Evolutionary conservation across 345 rosid genomes (phyloP).

Genomic region (Aethionema arabicum): DNA sequence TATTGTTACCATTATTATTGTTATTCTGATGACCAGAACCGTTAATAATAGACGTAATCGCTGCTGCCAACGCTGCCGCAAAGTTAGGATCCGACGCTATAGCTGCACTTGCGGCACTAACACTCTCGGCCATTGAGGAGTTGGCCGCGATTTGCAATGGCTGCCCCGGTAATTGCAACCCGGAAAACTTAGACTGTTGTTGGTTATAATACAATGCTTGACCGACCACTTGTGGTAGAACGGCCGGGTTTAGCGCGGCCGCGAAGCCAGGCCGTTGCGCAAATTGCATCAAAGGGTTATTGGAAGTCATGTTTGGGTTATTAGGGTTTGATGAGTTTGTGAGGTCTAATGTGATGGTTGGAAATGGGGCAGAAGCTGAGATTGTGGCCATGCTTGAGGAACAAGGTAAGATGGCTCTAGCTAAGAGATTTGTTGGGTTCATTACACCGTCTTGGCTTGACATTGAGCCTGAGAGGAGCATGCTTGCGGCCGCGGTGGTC

Average conservation of each 20-base stretch:
- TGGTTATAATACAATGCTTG: slow-evolving; percentile 61
- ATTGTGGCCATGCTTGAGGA: slow-evolving; percentile 93
- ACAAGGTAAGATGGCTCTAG: slow-evolving; percentile 87
- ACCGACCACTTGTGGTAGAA: slow-evolving; percentile 57
- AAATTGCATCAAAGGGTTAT: slow-evolving; percentile 39
- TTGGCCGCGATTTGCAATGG: slow-evolving; percentile 31
- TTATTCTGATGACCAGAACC: slow-evolving; percentile 39
- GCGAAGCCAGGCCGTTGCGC: slow-evolving; percentile 32
- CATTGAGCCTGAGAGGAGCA: slow-evolving; percentile 97
- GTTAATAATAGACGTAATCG: slow-evolving; percentile 81
- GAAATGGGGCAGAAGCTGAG: slow-evolving; percentile 98
- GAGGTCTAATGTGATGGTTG: slow-evolving; percentile 91
- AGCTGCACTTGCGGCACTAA: slow-evolving; percentile 60
- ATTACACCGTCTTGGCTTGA: slow-evolving; percentile 80
- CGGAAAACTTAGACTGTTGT: slow-evolving; percentile 82
- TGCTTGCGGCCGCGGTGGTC: slow-evolving; percentile 86
- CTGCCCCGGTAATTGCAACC: slow-evolving; percentile 64
- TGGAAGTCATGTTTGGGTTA: slow-evolving; percentile 41
- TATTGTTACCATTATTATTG: slow-evolving; percentile 27
- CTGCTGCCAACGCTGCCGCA: slow-evolving; percentile 92
- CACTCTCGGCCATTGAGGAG: slow-evolving; percentile 52
- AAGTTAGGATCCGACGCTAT: slow-evolving; percentile 93
- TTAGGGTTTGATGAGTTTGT: slow-evolving; percentile 43
- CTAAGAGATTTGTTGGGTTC: slow-evolving; percentile 85
- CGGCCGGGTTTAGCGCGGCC: slow-evolving; percentile 24